Percentiles rank a stretch among this genome's conserved stretches.
Evolutionary conservation across 208 protist genomes (phyloP).

Genomic region (Crithidia fasciculata): DNA sequence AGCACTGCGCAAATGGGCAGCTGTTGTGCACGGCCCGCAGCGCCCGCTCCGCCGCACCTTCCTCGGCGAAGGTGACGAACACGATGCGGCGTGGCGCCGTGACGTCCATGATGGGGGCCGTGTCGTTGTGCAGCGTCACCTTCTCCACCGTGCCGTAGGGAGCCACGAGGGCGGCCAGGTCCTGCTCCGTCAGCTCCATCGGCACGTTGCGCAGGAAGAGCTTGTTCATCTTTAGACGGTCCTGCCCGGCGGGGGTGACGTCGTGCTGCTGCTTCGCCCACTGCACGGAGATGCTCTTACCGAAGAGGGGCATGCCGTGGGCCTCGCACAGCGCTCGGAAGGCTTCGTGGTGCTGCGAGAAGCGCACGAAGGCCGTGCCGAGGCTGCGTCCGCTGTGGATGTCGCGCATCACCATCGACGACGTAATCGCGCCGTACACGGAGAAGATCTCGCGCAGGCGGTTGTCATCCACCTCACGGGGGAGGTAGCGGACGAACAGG

Average conservation of each 20-base stretch:
- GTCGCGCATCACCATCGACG: conserved; percentile 65
- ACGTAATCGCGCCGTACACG: conserved; percentile 42
- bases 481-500: conserved; percentile 52
- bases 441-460: conserved; percentile 45
- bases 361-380: conserved; percentile 59
- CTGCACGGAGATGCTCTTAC: conserved; percentile 61
- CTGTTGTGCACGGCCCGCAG: conserved; percentile 50
- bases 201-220: conserved; percentile 89
- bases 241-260: conserved; percentile 62
- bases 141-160: conserved; percentile 56
- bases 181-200: conserved; percentile 34
- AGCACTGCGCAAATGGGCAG: conserved; percentile 43
- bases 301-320: conserved; percentile 29
- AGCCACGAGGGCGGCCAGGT: conserved; percentile 45
- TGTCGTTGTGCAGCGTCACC: conserved; percentile 78
- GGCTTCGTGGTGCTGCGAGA: conserved; percentile 36
- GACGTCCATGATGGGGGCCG: conserved; percentile 36
- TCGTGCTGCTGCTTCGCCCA: conserved; percentile 80
- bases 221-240: conserved; percentile 75
- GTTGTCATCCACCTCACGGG: conserved; percentile 43
- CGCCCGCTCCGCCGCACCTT: conserved; percentile 58
- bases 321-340: conserved; percentile 31
- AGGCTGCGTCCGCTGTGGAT: conserved; percentile 61
- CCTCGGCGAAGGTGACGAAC: conserved; percentile 49
- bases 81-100: conserved; percentile 33